Evolutionary conservation across 768 basidiomycete species (phyloP).

Genomic region (Phylloporus sp.): DNA sequence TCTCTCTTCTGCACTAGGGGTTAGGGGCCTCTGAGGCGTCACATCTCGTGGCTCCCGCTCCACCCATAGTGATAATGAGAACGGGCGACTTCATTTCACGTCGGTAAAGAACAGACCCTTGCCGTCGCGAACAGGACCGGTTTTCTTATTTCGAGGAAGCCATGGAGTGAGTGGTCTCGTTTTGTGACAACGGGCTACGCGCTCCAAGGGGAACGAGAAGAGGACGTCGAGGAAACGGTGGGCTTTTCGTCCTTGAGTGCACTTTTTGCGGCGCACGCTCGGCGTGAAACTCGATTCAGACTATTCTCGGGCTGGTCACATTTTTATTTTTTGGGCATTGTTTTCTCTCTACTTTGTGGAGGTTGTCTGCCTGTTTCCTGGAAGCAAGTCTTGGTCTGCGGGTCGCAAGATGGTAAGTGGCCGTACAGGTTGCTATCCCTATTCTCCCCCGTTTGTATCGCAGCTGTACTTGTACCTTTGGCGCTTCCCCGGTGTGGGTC

Average conservation of each 20-base stretch:
- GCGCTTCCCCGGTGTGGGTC: no score
- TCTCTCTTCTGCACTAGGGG: background rate
- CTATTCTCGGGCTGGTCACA: conserved; percentile 23
- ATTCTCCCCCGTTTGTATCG: no score
- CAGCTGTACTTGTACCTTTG: no score
- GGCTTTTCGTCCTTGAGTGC: conserved; percentile 18
- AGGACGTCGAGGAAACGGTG: no score
- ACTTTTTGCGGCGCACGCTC: conserved; percentile 21
- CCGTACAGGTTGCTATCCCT: no score
- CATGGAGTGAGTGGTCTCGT: background rate
- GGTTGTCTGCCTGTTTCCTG: background rate
- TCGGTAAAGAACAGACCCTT: fast-evolving
- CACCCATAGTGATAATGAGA: background rate
- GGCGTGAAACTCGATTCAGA: conserved; percentile 25
- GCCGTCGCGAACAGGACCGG: background rate
- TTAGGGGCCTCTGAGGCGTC: background rate
- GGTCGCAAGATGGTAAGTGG: no score
- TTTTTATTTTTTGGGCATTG: conserved; percentile 14
- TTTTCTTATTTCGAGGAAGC: no score
- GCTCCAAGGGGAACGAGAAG: conserved; percentile 21
- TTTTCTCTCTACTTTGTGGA: conserved; percentile 15
- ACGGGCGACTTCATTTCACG: background rate
- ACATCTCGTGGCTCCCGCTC: background rate
- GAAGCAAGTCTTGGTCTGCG: no score
- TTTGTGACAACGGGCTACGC: background rate